Conservation (phyloP, 2,329 filamentous ascomycete species). For the Sordariomycetes sp. region DNA sequence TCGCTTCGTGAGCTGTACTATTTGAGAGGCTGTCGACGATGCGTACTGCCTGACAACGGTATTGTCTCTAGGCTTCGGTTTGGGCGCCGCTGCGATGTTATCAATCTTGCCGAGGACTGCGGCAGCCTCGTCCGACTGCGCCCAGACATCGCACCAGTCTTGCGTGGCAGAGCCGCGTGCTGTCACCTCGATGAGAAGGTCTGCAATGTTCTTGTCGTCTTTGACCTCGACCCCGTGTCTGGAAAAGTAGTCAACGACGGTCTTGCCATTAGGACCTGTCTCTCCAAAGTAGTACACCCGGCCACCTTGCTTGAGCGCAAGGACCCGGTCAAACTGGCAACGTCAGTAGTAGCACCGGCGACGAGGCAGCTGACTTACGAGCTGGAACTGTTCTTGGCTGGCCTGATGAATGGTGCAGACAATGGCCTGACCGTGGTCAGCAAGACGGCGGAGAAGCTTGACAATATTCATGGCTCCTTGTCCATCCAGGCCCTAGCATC, state of each 20-base stretch:
- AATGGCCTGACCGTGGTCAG: slow-evolving; percentile 42
- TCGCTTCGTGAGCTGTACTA: slow-evolving; percentile 24
- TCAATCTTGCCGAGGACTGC: slow-evolving; percentile 53
- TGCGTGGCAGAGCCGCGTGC: slow-evolving; percentile 22
- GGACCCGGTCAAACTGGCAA: slow-evolving; percentile 47
- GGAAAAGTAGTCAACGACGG: slow-evolving; percentile 55
- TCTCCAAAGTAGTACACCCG: slow-evolving; percentile 52
- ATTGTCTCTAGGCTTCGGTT: too few species aligned
- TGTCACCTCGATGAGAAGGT: slow-evolving; percentile 56
- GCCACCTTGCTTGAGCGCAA: slow-evolving; percentile 52
- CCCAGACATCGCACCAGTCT: slow-evolving; percentile 60
- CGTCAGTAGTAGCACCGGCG: slow-evolving; percentile 35
- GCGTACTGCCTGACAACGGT: slow-evolving; percentile 15
- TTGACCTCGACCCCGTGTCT: slow-evolving; percentile 51
- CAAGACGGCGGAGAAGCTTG: slow-evolving; percentile 49
- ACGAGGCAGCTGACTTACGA: slow-evolving; percentile 13
- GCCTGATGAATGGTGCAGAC: slow-evolving; percentile 49
- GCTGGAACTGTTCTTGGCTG: slow-evolving; percentile 5
- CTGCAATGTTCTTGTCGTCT: slow-evolving; percentile 60
- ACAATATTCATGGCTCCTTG: slow-evolving; percentile 6
- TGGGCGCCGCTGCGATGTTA: slow-evolving; percentile 13
- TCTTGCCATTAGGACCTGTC: slow-evolving; percentile 49
- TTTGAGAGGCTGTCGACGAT: slow-evolving; percentile 18
- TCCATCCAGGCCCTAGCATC: slow-evolving; percentile 5
- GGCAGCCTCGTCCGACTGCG: slow-evolving; percentile 42